These are phyloP conservation scores for Alopecurus myosuroides DNA, from an alignment of 176 grass and related monocot species.

Conservation along the genomic window DNA sequence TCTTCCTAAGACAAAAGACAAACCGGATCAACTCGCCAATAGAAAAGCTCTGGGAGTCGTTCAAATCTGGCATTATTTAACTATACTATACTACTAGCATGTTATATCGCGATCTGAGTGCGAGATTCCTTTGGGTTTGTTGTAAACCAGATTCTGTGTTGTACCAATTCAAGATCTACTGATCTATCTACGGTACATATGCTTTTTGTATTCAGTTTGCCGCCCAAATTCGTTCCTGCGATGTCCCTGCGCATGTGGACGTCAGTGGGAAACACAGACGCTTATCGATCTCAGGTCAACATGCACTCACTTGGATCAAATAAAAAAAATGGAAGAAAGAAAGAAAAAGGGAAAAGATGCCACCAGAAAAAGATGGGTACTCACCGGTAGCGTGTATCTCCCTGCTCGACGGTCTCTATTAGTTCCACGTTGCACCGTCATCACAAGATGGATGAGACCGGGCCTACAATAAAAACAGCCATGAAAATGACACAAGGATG, in stretches of 20 bases:
- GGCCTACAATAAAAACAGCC: constrained; percentile 6
- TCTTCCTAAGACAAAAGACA: not conserved
- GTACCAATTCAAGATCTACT: constrained; percentile 1
- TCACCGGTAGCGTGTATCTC: not conserved
- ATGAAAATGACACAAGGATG: constrained; percentile 30
- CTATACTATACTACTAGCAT: rapidly evolving
- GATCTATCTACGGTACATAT: too few species aligned
- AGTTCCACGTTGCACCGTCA: constrained; percentile 19
- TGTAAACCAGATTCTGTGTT: constrained; percentile 1
- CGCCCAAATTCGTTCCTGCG: not conserved
- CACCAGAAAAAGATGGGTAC: not conserved
- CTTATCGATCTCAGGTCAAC: not conserved
- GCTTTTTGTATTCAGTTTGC: not conserved
- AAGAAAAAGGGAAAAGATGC: not conserved
- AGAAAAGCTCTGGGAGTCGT: not conserved
- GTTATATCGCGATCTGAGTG: constrained; percentile 14
- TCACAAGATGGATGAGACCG: constrained; percentile 27
- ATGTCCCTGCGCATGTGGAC: not conserved
- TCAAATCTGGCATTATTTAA: not conserved
- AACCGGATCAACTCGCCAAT: not conserved
- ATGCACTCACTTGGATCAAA: not conserved
- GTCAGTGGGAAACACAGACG: not conserved
- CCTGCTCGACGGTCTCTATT: not conserved
- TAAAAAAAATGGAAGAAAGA: not conserved
- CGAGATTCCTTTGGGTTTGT: constrained; percentile 21